phyloP scores from a whole-genome alignment of 2,329 filamentous ascomycete species.

The Claviceps sp. region DNA sequence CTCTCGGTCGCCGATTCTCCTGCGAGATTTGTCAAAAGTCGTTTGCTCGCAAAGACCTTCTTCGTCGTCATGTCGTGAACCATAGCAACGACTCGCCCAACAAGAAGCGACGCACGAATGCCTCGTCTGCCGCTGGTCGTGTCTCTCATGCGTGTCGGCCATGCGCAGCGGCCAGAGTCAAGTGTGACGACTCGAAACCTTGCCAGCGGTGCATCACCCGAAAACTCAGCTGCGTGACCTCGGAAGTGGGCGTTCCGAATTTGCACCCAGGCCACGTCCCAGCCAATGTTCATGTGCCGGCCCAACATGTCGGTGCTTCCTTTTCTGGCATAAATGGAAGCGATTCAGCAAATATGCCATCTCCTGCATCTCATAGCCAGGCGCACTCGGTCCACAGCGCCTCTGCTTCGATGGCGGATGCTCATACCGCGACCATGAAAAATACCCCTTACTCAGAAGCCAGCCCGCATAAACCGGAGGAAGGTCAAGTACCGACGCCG shows the following conservation, averaged over 20 bases:
- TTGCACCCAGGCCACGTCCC: slow-evolving; percentile 29
- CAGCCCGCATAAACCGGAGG: slow-evolving; percentile 16
- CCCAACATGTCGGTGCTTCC: slow-evolving; percentile 6
- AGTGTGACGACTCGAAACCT: slow-evolving; percentile 41
- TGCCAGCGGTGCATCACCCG: slow-evolving; percentile 36
- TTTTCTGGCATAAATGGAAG: background rate
- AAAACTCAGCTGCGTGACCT: slow-evolving; percentile 29
- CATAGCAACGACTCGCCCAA: slow-evolving; percentile 36
- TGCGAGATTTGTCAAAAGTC: slow-evolving; percentile 39
- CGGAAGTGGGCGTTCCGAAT: slow-evolving; percentile 25
- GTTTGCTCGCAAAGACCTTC: slow-evolving; percentile 39
- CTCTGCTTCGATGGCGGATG: slow-evolving; percentile 9
- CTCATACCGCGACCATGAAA: slow-evolving; percentile 9
- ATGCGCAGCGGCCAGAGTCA: slow-evolving; percentile 38
- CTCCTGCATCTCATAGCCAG: slow-evolving; percentile 12
- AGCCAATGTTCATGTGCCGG: slow-evolving; percentile 17
- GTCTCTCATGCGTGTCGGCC: slow-evolving; percentile 39
- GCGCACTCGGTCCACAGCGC: slow-evolving; percentile 3
- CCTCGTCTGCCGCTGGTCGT: slow-evolving; percentile 31
- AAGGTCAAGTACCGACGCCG: slow-evolving; percentile 21
- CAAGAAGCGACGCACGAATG: slow-evolving; percentile 31
- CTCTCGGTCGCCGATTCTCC: slow-evolving; percentile 34
- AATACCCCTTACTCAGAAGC: slow-evolving; percentile 15
- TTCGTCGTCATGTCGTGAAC: slow-evolving; percentile 38
- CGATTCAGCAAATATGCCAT: slow-evolving; percentile 9